These are phyloP conservation scores for Salinomyces thailandicus DNA, from an alignment of 2,329 filamentous ascomycete species.

Conservation along the genomic window DNA sequence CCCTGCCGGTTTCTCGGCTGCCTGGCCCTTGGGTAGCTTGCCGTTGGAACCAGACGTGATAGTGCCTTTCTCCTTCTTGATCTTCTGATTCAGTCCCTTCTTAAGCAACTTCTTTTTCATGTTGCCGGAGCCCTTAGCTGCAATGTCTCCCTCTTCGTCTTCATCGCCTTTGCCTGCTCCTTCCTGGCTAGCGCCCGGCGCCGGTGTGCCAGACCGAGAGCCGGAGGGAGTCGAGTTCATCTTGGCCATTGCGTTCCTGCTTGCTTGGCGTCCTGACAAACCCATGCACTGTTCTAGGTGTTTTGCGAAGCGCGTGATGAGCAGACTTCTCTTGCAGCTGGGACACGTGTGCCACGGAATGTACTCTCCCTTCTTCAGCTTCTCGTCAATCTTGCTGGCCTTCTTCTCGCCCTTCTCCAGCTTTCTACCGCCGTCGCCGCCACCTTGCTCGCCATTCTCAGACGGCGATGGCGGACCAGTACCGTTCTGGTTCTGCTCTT, in stretches of 20 bases:
- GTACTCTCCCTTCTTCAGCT: slow-evolving; percentile 41
- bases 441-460: slow-evolving; percentile 15
- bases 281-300: slow-evolving; percentile 53
- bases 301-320: slow-evolving; percentile 51
- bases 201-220: slow-evolving; percentile 25
- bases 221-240: slow-evolving; percentile 25
- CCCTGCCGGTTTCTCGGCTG: slow-evolving; percentile 17
- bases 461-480: slow-evolving; percentile 25
- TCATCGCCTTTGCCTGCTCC: slow-evolving; percentile 16
- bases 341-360: slow-evolving; percentile 48
- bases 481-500: slow-evolving; percentile 27
- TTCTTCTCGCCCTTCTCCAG: slow-evolving; percentile 38
- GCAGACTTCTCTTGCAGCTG: slow-evolving; percentile 50
- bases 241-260: slow-evolving; percentile 40
- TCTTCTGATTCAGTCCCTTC: slow-evolving; percentile 33
- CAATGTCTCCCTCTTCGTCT: slow-evolving; percentile 20
- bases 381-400: slow-evolving; percentile 31
- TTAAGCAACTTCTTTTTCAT: slow-evolving; percentile 29
- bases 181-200: slow-evolving; percentile 17
- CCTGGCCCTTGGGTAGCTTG: slow-evolving; percentile 22
- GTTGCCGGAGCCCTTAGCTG: slow-evolving; percentile 15
- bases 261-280: slow-evolving; percentile 43
- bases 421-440: slow-evolving; percentile 18
- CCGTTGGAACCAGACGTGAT: slow-evolving; percentile 12
- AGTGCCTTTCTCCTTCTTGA: slow-evolving; percentile 33